Conservation (phyloP, 106 monocot genomes). For the Phalaenopsis aphrodite region DNA sequence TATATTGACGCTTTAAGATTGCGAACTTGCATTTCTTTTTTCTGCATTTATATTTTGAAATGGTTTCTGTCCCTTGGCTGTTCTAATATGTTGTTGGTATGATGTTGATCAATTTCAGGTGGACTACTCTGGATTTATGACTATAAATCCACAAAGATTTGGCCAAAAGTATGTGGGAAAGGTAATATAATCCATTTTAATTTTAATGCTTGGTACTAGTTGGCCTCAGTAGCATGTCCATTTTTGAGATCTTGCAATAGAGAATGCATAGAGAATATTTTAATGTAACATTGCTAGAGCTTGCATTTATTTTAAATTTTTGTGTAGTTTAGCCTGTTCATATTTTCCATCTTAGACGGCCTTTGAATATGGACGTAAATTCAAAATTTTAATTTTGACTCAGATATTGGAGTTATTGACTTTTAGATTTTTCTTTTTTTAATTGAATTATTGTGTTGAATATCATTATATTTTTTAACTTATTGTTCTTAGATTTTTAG, state of each 20-base stretch:
- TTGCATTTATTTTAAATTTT: background rate
- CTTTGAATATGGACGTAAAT: background rate
- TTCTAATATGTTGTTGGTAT: background rate
- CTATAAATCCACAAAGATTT: constrained; percentile 98
- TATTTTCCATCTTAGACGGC: background rate
- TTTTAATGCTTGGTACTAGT: background rate
- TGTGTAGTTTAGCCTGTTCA: background rate
- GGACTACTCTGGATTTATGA: constrained; percentile 98
- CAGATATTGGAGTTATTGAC: background rate
- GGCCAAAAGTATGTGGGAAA: constrained; percentile 99
- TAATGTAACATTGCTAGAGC: background rate
- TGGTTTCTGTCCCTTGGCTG: background rate
- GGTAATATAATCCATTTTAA: constrained; percentile 29
- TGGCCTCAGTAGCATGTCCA: background rate
- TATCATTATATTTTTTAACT: too few relatives aligned
- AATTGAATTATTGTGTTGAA: background rate
- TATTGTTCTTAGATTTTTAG: too few relatives aligned
- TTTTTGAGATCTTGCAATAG: background rate
- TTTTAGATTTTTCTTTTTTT: background rate
- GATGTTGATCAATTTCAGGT: constrained; percentile 44
- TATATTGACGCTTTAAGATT: background rate
- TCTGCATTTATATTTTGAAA: background rate
- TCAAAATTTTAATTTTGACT: background rate
- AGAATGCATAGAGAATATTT: constrained; percentile 1
- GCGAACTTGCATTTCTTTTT: background rate